Evolutionary conservation across 345 rosid species (phyloP), one percentile per base, ranked within the genome.

Genomic region (Triadica sebifera): DNA sequence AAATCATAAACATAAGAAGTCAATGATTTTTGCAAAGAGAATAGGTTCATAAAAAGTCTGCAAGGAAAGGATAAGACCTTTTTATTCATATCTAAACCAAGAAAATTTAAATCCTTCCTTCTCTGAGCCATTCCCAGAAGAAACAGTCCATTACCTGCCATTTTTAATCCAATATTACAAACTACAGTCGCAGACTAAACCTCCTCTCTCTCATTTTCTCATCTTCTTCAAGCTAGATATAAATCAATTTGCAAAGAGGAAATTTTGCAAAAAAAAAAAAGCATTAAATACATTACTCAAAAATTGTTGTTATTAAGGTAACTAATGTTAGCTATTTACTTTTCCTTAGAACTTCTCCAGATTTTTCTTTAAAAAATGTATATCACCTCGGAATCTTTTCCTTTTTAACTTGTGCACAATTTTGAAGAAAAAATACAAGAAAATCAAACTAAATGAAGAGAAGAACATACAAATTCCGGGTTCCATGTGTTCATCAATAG

Each of bases 101-200:
- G 94, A 83, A 87, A 88, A 78, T 90, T 55, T 24, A 85, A 75
- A 79, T 83, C 87, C 61, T 75, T 79, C 74, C 85, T 79, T 61
- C 74, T 85, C n/a, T 76, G 68, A 80, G 90, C 86, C 94, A 90
- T 90, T 66, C 81, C 89, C 75, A 84, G 60, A 66, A 90, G 82
- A 78, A 88, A 90, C 67, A 86, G 46, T 60, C 94, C 92, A 74
- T 86, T 88, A 75, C 94, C 92, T 88, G 78, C 72, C 77, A 81
- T 68, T 73, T 61, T 70, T 19, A 49, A 25, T 65, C 51, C 72
- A 62, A 52, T 10, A 69, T 69, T 1, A 80, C 57, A 15, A 64
- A 65, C 22, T 50, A 16, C 24, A 53, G 38, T 58, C 19, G 12
- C 64, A 58, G 20, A 68, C 41, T 71, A 38, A 70, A 10, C 41